Base-by-base conservation (phyloP, 139 green algal species). In the Penium margaritaceum region DNA sequence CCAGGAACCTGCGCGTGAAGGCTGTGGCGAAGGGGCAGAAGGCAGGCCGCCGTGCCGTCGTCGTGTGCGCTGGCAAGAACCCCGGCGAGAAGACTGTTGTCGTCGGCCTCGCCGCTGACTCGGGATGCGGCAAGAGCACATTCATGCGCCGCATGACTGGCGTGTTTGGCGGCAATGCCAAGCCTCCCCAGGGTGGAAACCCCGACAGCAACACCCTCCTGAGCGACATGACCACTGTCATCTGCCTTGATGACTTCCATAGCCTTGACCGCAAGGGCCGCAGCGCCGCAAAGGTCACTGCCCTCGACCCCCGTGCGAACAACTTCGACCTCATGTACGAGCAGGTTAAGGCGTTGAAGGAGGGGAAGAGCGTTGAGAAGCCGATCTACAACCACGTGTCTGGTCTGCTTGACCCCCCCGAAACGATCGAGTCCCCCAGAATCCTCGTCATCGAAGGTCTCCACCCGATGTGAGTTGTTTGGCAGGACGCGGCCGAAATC, bases 381-480 rank as follows among this genome's bases (percentile, higher is more conserved):
- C 95, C 91, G 58, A 99, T 99, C 84, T 99, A 99, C 93, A 99
- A 99, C 90, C 95, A 99, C 85, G 95, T 99, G 9, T 89, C 90
- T 5, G 94, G 95, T 61, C 83, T 96, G 47, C 79, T 99, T 67
- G 95, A 99, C 89, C 84, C 95, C 21, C 72, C 95, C 30, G 95
- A 99, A 88, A 85, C 76, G 65, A 97, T 94, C 54, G 75, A 88
- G 29, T 63, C 91, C 33, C 91, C 94, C 70, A 87, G 95, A 73
- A 90, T 95, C 39, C 71, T 84, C 34, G 90, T 99, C 57, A 94
- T 97, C 82, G 95, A 99, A 90, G 95, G 95, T 64, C 92, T 99
- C 57, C 95, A 99, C 86, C 95, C 95, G 17, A 78, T 82, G 69
- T 77, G 39, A 57, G 70, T 57, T 33, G 4, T 60, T 21, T 60